These are phyloP conservation scores for Phytophthora rubi DNA, from an alignment of 352 stramenopile species.

Conservation along the genomic window DNA sequence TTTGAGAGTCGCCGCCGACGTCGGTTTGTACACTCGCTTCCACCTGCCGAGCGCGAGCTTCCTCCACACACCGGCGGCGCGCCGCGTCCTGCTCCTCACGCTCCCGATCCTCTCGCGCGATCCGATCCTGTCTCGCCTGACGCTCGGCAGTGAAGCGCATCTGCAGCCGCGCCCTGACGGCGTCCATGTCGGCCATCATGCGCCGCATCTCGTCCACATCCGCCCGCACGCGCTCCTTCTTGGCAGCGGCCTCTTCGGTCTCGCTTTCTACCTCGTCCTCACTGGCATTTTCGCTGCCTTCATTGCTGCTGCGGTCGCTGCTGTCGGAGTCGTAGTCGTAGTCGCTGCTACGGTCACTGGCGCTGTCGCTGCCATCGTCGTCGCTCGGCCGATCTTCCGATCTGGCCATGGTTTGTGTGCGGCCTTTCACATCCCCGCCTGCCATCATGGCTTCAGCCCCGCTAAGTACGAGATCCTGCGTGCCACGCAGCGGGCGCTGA, in stretches of 20 bases:
- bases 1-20: neutral
- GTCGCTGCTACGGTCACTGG: slow-evolving; percentile 6
- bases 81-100: slow-evolving; percentile 17
- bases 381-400: slow-evolving; percentile 15
- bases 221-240: slow-evolving; percentile 41
- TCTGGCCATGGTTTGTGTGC: slow-evolving; percentile 19
- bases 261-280: slow-evolving; percentile 24
- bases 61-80: slow-evolving; percentile 10
- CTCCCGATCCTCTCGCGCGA: slow-evolving; percentile 28
- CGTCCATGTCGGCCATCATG: slow-evolving; percentile 69
- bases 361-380: slow-evolving; percentile 15
- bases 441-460: slow-evolving; percentile 29
- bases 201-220: slow-evolving; percentile 53
- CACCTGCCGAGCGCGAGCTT: slow-evolving; percentile 6
- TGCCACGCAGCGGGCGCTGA: slow-evolving; percentile 39
- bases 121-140: slow-evolving; percentile 19
- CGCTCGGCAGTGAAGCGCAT: slow-evolving; percentile 46
- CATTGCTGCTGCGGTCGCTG: slow-evolving; percentile 10
- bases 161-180: slow-evolving; percentile 59
- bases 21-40: slow-evolving; percentile 27
- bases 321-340: slow-evolving; percentile 34
- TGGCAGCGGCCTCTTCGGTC: slow-evolving; percentile 24
- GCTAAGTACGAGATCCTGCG: slow-evolving; percentile 37
- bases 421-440: slow-evolving; percentile 22
- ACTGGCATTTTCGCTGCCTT: neutral